phyloP scores from a whole-genome alignment of 2,329 filamentous ascomycete species.

The Alternaria brassicicola region DNA sequence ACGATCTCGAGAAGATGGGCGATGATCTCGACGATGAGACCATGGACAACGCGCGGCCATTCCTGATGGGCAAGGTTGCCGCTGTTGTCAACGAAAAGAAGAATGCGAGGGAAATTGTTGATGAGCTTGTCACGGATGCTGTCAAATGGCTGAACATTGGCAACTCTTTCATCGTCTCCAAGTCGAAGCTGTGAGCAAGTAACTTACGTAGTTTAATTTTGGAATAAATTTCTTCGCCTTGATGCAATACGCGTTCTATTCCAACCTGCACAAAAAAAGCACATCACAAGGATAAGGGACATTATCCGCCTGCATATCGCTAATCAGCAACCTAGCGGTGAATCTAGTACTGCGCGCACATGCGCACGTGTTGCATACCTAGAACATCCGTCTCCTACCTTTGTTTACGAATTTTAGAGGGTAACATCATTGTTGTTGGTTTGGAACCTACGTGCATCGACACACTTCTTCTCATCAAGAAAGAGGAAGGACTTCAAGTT shows the following conservation, averaged over 20 bases:
- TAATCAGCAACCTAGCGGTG: neutral
- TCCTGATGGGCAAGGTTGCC: slow-evolving; percentile 95
- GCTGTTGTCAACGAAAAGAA: slow-evolving; percentile 94
- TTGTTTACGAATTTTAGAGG: no score
- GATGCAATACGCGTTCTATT: neutral
- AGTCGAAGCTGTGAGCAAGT: slow-evolving; percentile 43
- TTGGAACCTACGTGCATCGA: no score
- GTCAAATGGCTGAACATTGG: slow-evolving; percentile 72
- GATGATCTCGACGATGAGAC: slow-evolving; percentile 74
- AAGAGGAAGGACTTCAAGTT: neutral
- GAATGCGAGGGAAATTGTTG: slow-evolving; percentile 86
- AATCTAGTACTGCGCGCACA: neutral
- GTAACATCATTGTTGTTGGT: no score
- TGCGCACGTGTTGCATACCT: neutral
- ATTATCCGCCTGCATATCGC: no score
- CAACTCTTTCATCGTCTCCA: slow-evolving; percentile 62
- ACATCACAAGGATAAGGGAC: no score
- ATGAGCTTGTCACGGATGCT: slow-evolving; percentile 89
- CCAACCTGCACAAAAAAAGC: neutral
- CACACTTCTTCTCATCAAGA: no score
- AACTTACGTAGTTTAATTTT: neutral
- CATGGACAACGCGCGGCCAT: slow-evolving; percentile 89
- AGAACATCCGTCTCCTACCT: neutral
- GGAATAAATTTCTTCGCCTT: neutral
- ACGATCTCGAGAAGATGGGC: slow-evolving; percentile 84